Conservation (phyloP, 257 asterid species). For the Solanum raphanifolium region DNA sequence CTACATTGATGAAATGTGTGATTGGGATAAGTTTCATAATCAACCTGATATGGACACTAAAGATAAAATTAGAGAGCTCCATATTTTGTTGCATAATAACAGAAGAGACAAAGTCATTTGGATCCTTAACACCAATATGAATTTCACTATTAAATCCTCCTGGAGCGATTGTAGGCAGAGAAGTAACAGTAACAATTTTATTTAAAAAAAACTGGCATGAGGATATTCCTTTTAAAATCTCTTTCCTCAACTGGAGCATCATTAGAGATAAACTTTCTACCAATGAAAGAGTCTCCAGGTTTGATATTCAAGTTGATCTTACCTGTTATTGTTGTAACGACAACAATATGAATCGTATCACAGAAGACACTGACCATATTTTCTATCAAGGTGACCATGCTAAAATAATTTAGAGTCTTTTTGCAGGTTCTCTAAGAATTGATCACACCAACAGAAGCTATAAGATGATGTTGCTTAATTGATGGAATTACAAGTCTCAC, state of each 20-base stretch:
- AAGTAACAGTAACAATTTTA: no score
- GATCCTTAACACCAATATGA: no score
- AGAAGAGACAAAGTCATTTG: background rate
- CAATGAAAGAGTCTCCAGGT: background rate
- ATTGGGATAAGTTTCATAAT: no score
- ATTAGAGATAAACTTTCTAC: no score
- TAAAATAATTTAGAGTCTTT: no score
- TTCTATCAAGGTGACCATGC: background rate
- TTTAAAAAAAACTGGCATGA: background rate
- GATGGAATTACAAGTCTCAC: background rate
- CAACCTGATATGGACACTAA: background rate
- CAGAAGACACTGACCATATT: no score
- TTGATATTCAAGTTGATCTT: background rate
- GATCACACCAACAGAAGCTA: background rate
- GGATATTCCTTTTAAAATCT: background rate
- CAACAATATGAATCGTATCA: background rate
- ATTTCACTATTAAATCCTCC: background rate
- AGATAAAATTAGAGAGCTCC: no score
- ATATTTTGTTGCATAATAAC: background rate
- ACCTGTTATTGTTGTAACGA: background rate
- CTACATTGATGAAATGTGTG: no score
- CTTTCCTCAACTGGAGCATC: rapidly evolving
- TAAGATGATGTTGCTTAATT: background rate
- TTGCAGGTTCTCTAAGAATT: background rate
- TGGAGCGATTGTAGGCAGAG: background rate